A percentile compares a stretch with the other conserved stretches of the same genome.
Evolutionary conservation across 495 filamentous ascomycete species (phyloP).

Genomic region (Penicillium arizonense): DNA sequence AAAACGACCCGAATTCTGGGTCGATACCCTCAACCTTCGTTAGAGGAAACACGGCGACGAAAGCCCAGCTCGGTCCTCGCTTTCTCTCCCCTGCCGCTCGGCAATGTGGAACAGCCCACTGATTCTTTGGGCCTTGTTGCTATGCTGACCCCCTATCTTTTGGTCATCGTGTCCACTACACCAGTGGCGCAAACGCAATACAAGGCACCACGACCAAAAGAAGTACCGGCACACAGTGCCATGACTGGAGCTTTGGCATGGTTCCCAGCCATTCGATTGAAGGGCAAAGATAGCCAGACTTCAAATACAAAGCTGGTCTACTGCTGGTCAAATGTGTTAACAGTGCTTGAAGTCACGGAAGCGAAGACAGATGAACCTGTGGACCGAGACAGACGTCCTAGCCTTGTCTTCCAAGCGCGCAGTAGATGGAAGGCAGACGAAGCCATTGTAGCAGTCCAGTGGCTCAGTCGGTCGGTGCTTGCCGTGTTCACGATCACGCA

Average conservation of each 20-base stretch:
- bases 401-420: constrained; percentile 74
- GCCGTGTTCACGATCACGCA: constrained; percentile 92
- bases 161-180: constrained; percentile 96
- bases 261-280: constrained; percentile 94
- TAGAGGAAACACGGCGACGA: constrained; percentile 59
- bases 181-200: constrained; percentile 94
- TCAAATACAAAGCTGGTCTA: constrained; percentile 80
- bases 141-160: constrained; percentile 90
- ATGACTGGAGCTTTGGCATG: constrained; percentile 93
- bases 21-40: constrained; percentile 69
- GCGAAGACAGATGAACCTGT: constrained; percentile 59
- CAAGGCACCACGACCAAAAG: constrained; percentile 86
- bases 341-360: constrained; percentile 83
- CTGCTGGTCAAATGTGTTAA: constrained; percentile 96
- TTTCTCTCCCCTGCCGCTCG: constrained; percentile 85
- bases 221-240: constrained; percentile 81
- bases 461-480: constrained; percentile 91
- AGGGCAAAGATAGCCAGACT: constrained; percentile 58
- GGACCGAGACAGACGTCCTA: constrained; percentile 66
- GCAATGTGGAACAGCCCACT: constrained; percentile 84
- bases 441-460: constrained; percentile 94
- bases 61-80: constrained; percentile 96
- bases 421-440: constrained; percentile 93
- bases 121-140: constrained; percentile 91
- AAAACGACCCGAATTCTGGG: constrained; percentile 89